Evolutionary conservation across 306 rosid species (phyloP).

Genomic region (Pueraria montana): DNA sequence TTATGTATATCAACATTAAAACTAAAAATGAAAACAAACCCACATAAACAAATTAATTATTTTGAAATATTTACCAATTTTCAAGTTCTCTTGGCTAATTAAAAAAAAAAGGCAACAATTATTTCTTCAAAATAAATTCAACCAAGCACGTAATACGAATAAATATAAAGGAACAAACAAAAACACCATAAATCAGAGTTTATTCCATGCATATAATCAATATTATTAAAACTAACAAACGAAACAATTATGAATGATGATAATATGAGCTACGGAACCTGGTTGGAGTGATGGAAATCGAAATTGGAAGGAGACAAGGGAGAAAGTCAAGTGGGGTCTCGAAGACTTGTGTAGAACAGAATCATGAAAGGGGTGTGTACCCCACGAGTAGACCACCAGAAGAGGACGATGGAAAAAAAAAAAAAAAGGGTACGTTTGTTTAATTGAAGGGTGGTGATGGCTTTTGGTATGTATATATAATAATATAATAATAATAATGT

Average conservation of each 20-base stretch:
- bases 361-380: conserved; percentile 35
- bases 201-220: background rate
- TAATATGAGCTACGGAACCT: background rate
- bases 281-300: background rate
- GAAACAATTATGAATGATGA: background rate
- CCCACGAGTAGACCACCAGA: conserved; percentile 54
- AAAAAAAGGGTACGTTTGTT: conserved; percentile 1
- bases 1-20: too few species aligned
- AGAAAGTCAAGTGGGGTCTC: conserved; percentile 45
- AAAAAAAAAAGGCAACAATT: background rate
- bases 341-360: conserved; percentile 46
- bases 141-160: background rate
- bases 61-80: background rate
- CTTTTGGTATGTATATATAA: background rate
- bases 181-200: background rate
- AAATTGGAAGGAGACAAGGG: conserved; percentile 41
- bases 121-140: background rate
- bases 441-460: conserved; percentile 17
- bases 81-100: background rate
- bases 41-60: background rate
- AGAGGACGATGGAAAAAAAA: conserved; percentile 40
- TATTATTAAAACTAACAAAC: background rate
- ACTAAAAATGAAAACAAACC: too few species aligned
- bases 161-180: background rate
- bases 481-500: background rate